These are phyloP conservation scores for Ramularia endophylla DNA, from an alignment of 2,329 filamentous ascomycete species.

Conservation along the genomic window DNA sequence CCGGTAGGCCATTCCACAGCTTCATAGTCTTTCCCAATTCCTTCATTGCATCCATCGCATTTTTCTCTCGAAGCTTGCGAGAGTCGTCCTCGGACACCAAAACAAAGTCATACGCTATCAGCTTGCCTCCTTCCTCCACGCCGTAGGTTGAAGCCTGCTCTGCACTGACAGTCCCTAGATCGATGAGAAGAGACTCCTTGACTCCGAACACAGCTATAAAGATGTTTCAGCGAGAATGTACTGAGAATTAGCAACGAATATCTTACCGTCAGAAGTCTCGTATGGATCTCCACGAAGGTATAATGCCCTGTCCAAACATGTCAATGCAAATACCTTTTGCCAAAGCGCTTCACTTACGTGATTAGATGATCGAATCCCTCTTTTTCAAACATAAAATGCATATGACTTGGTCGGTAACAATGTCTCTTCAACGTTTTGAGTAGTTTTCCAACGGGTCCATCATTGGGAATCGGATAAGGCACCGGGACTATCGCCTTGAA, in stretches of 20 bases:
- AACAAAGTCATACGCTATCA: slow-evolving; percentile 63
- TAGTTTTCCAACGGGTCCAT: slow-evolving; percentile 74
- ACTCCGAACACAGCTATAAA: slow-evolving; percentile 68
- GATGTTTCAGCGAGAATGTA: too few species aligned
- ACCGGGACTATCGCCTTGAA: slow-evolving; percentile 82
- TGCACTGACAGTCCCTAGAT: slow-evolving; percentile 49
- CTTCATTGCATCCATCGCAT: slow-evolving; percentile 61
- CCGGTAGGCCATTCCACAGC: slow-evolving; percentile 68
- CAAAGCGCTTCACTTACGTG: slow-evolving; percentile 54
- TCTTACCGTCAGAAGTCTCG: slow-evolving; percentile 62
- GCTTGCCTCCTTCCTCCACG: slow-evolving; percentile 56
- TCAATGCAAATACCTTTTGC: slow-evolving; percentile 9
- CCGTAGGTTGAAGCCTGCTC: slow-evolving; percentile 55
- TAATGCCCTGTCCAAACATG: slow-evolving; percentile 53
- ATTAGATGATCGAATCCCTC: slow-evolving; percentile 71
- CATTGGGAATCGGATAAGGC: slow-evolving; percentile 76
- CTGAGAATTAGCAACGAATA: too few species aligned
- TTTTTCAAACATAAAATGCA: slow-evolving; percentile 89
- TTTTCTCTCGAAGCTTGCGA: slow-evolving; percentile 56
- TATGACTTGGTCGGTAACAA: slow-evolving; percentile 68
- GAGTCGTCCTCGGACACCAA: slow-evolving; percentile 67
- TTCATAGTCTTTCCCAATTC: slow-evolving; percentile 63
- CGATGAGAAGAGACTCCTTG: slow-evolving; percentile 71
- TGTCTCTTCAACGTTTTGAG: slow-evolving; percentile 63
- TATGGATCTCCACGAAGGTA: slow-evolving; percentile 75